Conservation (phyloP, 768 basidiomycete species). For the Fomitopsis pulvina region DNA sequence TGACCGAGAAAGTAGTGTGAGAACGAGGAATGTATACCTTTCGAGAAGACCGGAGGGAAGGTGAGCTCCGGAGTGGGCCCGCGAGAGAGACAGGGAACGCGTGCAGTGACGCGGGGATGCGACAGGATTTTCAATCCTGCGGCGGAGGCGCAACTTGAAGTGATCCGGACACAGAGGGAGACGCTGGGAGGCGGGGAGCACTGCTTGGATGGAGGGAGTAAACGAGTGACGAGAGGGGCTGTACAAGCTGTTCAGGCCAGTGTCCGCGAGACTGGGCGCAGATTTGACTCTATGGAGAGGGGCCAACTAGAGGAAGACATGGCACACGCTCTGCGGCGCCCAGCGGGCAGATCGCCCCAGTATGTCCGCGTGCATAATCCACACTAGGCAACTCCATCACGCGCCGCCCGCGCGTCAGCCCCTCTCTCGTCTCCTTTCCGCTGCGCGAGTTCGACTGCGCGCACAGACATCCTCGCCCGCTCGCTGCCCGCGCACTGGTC, state of each 20-base stretch:
- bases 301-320: not conserved
- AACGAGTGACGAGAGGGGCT: not conserved
- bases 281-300: not conserved
- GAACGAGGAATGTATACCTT: constrained; percentile 3
- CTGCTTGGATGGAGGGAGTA: not conserved
- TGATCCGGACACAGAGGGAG: constrained; percentile 1
- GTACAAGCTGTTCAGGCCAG: not conserved
- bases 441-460: not conserved
- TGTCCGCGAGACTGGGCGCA: not conserved
- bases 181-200: not conserved
- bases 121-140: not conserved
- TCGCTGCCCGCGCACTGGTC: not conserved
- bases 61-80: constrained; percentile 4
- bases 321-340: not conserved
- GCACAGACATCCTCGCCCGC: not conserved
- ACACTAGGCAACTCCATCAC: not conserved
- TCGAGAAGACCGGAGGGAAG: constrained; percentile 3
- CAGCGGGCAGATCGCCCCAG: constrained; percentile 1
- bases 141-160: not conserved
- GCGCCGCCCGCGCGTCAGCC: not conserved
- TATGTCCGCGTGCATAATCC: not conserved
- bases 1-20: constrained; percentile 2
- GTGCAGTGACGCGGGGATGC: constrained; percentile 2
- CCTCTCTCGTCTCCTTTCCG: not conserved
- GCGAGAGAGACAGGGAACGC: not conserved